Percentiles rank a stretch among this genome's conserved stretches.
phyloP scores from a whole-genome alignment of 2,329 filamentous ascomycete species.

The Exophiala sp. region DNA sequence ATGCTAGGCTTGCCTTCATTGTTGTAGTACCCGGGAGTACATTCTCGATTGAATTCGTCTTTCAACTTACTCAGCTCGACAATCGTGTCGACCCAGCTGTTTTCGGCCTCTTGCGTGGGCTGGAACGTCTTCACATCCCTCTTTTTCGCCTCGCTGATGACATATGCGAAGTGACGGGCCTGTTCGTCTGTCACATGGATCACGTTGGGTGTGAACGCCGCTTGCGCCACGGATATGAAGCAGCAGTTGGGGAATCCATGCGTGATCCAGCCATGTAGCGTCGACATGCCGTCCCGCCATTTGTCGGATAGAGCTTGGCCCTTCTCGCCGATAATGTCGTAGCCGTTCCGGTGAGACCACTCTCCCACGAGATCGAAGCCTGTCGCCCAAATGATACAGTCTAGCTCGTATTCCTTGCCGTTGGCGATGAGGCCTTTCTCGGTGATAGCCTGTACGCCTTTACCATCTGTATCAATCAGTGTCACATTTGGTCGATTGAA shows the following conservation, averaged over 20 bases:
- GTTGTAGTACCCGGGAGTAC: constrained; percentile 14
- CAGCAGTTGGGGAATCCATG: constrained; percentile 14
- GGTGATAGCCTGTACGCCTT: constrained; percentile 49
- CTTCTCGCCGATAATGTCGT: constrained; percentile 27
- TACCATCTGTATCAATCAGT: constrained; percentile 58
- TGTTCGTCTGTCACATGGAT: constrained; percentile 2
- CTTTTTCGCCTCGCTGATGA: not conserved
- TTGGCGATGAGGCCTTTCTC: constrained; percentile 46
- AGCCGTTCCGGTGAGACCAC: constrained; percentile 12
- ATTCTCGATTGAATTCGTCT: not conserved
- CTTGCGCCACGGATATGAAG: constrained; percentile 1
- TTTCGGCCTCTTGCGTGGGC: constrained; percentile 7
- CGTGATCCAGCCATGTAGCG: constrained; percentile 8
- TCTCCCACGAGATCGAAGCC: constrained; percentile 35
- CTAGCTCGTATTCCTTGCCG: constrained; percentile 47
- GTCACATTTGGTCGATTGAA: constrained; percentile 60
- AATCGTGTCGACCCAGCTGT: constrained; percentile 6
- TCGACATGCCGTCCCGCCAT: constrained; percentile 21
- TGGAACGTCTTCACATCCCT: constrained; percentile 2
- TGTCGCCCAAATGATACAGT: constrained; percentile 48
- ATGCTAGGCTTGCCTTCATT: constrained; percentile 2
- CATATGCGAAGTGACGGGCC: constrained; percentile 1
- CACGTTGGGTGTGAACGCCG: constrained; percentile 2
- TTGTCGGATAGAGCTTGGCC: constrained; percentile 25
- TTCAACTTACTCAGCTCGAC: not conserved